Evolutionary conservation across 768 basidiomycete species (phyloP).

Genomic region (Rhizopogon sp.): DNA sequence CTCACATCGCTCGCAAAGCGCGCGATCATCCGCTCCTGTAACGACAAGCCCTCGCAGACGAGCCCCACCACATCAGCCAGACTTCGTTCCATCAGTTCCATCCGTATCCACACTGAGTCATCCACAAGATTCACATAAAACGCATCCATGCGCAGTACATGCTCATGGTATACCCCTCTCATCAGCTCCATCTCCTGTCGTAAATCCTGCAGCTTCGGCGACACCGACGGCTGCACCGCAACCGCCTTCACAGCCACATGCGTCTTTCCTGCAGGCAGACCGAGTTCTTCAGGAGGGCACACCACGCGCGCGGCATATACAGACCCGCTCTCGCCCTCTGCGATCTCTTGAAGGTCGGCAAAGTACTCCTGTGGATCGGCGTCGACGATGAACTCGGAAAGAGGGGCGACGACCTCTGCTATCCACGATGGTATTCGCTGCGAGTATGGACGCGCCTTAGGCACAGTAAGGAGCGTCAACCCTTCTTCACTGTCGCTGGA

Average conservation of each 20-base stretch:
- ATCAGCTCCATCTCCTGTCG: conserved; percentile 57
- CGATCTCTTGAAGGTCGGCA: conserved; percentile 68
- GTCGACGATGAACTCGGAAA: conserved; percentile 59
- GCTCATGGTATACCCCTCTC: conserved; percentile 50
- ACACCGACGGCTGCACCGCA: conserved; percentile 30
- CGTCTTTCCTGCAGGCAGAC: conserved; percentile 22
- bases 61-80: conserved; percentile 75
- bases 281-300: conserved; percentile 7
- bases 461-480: conserved; percentile 12
- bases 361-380: conserved; percentile 63
- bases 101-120: conserved; percentile 73
- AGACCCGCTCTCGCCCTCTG: conserved; percentile 78
- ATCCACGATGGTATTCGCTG: conserved; percentile 61
- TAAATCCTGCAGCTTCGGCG: conserved; percentile 61
- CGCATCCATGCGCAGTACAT: conserved; percentile 63
- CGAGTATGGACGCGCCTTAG: conserved; percentile 35
- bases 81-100: conserved; percentile 89
- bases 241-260: conserved; percentile 68
- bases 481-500: conserved; percentile 4
- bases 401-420: conserved; percentile 50
- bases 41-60: conserved; percentile 51
- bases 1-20: conserved; percentile 76
- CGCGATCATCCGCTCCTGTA: conserved; percentile 68
- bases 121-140: conserved; percentile 60
- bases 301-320: conserved; percentile 46